phyloP scores from a whole-genome alignment of 78 protist genomes.

The Dictyostelium brefeldianum region DNA sequence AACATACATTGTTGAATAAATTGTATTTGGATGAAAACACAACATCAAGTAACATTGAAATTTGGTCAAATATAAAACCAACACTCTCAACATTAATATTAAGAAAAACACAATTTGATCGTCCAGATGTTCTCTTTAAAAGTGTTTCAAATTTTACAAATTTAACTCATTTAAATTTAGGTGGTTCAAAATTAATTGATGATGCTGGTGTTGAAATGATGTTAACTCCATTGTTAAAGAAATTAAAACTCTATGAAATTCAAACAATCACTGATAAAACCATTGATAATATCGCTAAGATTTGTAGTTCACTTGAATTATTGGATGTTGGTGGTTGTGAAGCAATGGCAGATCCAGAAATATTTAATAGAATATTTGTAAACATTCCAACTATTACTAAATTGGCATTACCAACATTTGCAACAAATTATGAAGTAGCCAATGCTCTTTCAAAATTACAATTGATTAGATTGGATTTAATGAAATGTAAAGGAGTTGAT shows the following conservation, averaged over 20 bases:
- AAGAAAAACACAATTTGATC: not conserved
- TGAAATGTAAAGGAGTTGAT: not conserved
- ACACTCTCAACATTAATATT: not conserved
- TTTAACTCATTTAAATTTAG: constrained; percentile 19
- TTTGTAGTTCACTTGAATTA: not conserved
- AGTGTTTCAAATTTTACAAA: not conserved
- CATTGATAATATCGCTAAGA: not conserved
- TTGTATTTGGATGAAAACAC: not conserved
- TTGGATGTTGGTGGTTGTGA: constrained; percentile 47
- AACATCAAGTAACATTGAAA: not conserved
- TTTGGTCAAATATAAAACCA: not conserved
- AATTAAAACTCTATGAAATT: constrained; percentile 20
- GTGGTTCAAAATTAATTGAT: not conserved
- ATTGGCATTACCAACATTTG: constrained; percentile 17
- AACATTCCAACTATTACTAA: not conserved
- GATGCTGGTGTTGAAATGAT: not conserved
- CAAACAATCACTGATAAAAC: not conserved
- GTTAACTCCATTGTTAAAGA: not conserved
- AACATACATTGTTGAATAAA: not conserved
- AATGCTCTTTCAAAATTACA: not conserved
- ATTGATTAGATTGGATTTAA: not conserved
- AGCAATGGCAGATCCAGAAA: not conserved
- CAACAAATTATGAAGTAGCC: not conserved
- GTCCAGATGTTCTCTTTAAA: not conserved
- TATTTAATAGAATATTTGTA: not conserved